These are phyloP conservation scores for Porpolomopsis calyptriformis DNA, from an alignment of 768 basidiomycete species.

Conservation along the genomic window DNA sequence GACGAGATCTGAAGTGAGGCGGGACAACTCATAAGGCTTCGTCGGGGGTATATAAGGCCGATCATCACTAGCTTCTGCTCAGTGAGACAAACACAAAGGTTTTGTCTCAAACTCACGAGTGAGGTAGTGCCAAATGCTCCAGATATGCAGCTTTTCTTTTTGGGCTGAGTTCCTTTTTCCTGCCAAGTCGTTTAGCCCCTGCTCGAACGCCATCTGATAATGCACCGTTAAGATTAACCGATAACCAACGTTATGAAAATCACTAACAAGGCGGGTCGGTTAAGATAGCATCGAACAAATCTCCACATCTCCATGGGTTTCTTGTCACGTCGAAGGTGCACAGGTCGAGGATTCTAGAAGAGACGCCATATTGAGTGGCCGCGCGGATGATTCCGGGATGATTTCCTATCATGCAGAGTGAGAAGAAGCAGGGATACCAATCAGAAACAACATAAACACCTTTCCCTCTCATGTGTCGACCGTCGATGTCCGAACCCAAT, in stretches of 20 bases:
- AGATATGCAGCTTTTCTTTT: conserved; percentile 27
- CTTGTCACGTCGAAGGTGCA: conserved; percentile 89
- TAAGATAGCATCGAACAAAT: conserved; percentile 85
- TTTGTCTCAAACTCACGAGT: conserved; percentile 30
- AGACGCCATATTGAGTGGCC: conserved; percentile 75
- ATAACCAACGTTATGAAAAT: not conserved
- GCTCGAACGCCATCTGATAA: conserved; percentile 82
- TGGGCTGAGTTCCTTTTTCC: conserved; percentile 42
- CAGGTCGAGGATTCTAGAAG: conserved; percentile 65
- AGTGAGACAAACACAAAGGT: not conserved
- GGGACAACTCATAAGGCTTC: conserved; percentile 84
- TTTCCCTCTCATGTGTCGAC: conserved; percentile 94
- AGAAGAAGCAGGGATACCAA: not conserved
- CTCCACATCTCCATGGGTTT: conserved; percentile 82
- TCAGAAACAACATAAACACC: conserved; percentile 29
- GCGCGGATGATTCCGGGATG: conserved; percentile 69
- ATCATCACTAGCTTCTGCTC: conserved; percentile 31
- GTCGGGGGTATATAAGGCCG: conserved; percentile 82
- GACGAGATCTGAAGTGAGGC: conserved; percentile 73
- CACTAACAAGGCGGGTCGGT: conserved; percentile 88
- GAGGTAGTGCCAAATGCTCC: conserved; percentile 28
- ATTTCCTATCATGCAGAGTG: conserved; percentile 20
- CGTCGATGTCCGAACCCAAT: conserved; percentile 93
- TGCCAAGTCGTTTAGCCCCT: conserved; percentile 72
- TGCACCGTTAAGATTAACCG: not conserved